Percentiles rank a stretch among this genome's conserved stretches.
phyloP scores from a whole-genome alignment of 148 eudicot genomes.

The Tetragonia tetragonoides region DNA sequence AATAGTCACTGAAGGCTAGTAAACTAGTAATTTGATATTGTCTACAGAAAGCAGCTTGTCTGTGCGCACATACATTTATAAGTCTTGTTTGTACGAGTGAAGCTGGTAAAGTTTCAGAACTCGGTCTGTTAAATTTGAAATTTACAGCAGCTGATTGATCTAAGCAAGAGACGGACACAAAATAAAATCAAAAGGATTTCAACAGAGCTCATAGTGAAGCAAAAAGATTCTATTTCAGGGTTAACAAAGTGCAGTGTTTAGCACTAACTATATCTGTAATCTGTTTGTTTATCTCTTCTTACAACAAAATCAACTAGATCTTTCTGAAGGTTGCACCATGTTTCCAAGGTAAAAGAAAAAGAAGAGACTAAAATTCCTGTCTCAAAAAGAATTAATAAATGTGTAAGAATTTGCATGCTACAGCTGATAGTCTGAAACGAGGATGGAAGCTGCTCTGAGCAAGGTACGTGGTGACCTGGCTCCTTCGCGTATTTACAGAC shows the following conservation, averaged over 20 bases:
- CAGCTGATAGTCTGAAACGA: neutral
- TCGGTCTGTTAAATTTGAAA: neutral
- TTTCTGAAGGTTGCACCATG: neutral
- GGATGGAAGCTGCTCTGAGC: neutral
- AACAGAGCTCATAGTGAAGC: neutral
- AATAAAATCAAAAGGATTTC: neutral
- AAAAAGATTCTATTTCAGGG: neutral
- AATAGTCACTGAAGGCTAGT: conserved; percentile 15
- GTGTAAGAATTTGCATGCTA: neutral
- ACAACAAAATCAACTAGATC: neutral
- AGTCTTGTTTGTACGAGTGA: neutral
- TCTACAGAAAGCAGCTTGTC: neutral
- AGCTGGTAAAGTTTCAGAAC: neutral
- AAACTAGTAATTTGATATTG: neutral
- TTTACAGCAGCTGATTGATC: neutral
- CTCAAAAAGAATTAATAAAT: neutral
- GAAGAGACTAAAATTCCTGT: neutral
- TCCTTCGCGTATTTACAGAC: conserved; percentile 14
- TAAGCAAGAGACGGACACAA: too few species aligned
- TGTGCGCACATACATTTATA: neutral
- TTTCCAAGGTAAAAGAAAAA: neutral
- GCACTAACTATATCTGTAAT: conserved; percentile 7
- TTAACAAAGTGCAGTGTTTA: conserved; percentile 7
- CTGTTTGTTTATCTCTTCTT: neutral
- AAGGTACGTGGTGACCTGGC: neutral